Conservation (phyloP, 306 rosid genomes). For the Casuarina cunninghamiana region DNA sequence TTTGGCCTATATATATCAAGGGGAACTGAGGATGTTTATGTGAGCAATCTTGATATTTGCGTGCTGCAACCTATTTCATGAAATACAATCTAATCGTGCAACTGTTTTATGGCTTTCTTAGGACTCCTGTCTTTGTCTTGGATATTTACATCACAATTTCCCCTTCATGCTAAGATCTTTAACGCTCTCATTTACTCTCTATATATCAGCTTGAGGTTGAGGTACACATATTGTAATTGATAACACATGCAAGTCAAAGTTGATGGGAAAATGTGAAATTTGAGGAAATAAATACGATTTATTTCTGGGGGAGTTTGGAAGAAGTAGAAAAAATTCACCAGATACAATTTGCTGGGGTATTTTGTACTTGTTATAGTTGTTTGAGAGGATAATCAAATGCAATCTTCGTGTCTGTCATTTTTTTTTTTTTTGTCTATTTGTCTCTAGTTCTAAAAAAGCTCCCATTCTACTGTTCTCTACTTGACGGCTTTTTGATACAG, state of each 20-base stretch:
- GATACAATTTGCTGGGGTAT: background rate
- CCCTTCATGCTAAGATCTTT: background rate
- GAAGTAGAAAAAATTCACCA: too few species aligned
- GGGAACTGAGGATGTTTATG: too few species aligned
- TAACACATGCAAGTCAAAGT: background rate
- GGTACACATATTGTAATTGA: background rate
- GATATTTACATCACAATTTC: too few species aligned
- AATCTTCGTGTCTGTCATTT: background rate
- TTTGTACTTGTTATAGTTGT: background rate
- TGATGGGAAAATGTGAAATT: background rate
- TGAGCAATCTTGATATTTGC: too few species aligned
- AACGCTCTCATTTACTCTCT: background rate
- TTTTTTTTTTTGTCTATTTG: background rate
- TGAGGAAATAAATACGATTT: too few species aligned
- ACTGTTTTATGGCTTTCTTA: too few species aligned
- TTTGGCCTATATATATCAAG: too few species aligned
- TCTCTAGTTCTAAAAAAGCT: conserved; percentile 7
- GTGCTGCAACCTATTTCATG: too few species aligned
- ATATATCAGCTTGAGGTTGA: background rate
- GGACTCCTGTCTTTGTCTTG: too few species aligned
- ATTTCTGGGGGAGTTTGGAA: too few species aligned
- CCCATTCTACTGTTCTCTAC: conserved; percentile 6
- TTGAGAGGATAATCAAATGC: background rate
- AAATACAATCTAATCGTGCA: too few species aligned
- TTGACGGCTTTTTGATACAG: conserved; percentile 41